Percentiles rank a stretch among this genome's conserved stretches.
Conservation (phyloP, 208 protist species). For the Naegleria gruberi region DNA sequence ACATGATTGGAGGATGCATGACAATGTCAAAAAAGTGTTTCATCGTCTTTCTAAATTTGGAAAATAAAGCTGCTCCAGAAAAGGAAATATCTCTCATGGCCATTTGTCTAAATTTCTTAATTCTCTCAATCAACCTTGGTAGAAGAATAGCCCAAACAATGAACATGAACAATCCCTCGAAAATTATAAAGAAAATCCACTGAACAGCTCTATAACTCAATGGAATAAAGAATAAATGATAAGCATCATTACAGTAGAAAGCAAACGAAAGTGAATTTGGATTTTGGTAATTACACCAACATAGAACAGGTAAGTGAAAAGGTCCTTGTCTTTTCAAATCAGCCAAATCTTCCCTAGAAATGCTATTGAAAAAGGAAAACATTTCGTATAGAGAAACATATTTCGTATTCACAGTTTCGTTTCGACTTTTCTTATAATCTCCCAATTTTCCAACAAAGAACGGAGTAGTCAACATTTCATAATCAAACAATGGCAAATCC, state of each 20-base stretch:
- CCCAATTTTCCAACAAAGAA: no score
- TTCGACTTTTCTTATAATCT: no score
- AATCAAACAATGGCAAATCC: no score
- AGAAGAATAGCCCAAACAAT: not conserved
- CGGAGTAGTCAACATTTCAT: no score
- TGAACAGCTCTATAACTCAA: not conserved
- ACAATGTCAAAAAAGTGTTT: not conserved
- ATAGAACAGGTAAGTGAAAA: not conserved
- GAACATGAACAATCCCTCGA: not conserved
- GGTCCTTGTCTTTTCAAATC: no score
- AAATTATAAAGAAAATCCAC: not conserved
- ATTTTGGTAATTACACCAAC: not conserved
- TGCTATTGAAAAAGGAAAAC: no score
- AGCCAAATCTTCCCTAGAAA: no score
- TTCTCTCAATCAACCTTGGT: not conserved
- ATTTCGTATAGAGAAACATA: no score
- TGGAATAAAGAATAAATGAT: not conserved
- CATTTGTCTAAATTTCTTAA: not conserved
- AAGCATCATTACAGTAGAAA: not conserved
- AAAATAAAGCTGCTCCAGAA: no score
- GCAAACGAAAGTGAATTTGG: not conserved
- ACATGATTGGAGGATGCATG: not conserved
- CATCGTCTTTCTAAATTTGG: not conserved
- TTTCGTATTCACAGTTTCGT: no score
- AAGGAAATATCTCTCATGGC: not conserved